Conservation (phyloP, 768 basidiomycete genomes). For the Macrolepiota albuminosa region DNA sequence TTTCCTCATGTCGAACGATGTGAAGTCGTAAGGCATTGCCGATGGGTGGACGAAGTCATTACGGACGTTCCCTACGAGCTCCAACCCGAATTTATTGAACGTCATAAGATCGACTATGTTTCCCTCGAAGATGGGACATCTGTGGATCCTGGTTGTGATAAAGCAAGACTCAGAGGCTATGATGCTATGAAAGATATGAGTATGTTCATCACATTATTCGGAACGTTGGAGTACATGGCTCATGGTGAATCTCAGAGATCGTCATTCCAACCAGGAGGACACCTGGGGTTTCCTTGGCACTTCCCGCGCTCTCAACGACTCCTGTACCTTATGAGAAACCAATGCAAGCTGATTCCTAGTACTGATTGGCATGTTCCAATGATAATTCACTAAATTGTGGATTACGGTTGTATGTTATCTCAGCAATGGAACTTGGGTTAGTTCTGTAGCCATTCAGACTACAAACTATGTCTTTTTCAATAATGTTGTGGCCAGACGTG, state of each 20-base stretch:
- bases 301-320: background rate
- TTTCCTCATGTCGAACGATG: slow-evolving; percentile 37
- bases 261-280: slow-evolving; percentile 15
- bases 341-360: slow-evolving; percentile 2
- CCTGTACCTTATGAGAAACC: background rate
- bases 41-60: slow-evolving; percentile 95
- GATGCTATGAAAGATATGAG: slow-evolving; percentile 13
- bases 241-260: slow-evolving; percentile 1
- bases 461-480: too few relatives aligned
- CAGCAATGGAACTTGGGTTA: background rate
- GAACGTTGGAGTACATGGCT: background rate
- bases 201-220: background rate
- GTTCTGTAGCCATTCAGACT: background rate
- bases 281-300: background rate
- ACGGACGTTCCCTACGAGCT: slow-evolving; percentile 89
- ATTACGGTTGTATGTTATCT: background rate
- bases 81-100: slow-evolving; percentile 73
- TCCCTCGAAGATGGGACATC: slow-evolving; percentile 96
- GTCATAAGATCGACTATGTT: slow-evolving; percentile 90
- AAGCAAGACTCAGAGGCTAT: slow-evolving; percentile 14
- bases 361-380: background rate
- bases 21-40: slow-evolving; percentile 86
- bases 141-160: slow-evolving; percentile 61
- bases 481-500: background rate
- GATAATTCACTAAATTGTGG: background rate